Conservation (phyloP, 2,329 filamentous ascomycete species). For the Immersiporthe knoxdaviesiana region DNA sequence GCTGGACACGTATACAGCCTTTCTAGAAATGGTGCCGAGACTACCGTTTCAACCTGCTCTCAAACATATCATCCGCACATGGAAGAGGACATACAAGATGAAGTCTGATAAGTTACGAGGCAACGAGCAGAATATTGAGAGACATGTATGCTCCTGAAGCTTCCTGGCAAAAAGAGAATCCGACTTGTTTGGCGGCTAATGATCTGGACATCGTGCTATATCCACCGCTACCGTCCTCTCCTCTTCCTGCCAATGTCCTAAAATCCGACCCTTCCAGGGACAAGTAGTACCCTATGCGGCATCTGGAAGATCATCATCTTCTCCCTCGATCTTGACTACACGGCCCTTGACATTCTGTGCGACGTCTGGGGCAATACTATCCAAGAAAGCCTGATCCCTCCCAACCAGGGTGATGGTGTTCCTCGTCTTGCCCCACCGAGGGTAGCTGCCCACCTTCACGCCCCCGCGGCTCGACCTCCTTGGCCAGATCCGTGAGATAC, state of each 20-base stretch:
- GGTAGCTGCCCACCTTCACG: conserved; percentile 95
- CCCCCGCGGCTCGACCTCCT: conserved; percentile 72
- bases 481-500: conserved; percentile 80
- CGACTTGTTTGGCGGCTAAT: background rate
- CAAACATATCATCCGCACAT: background rate
- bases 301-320: conserved; percentile 57
- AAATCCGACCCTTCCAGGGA: background rate
- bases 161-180: background rate
- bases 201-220: background rate
- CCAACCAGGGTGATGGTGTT: conserved; percentile 92
- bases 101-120: background rate
- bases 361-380: conserved; percentile 78
- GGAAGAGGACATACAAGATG: background rate
- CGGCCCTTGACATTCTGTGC: conserved; percentile 74
- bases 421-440: conserved; percentile 81
- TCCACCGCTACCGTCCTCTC: background rate
- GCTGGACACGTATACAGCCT: background rate
- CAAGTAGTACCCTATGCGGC: conserved; percentile 2
- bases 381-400: conserved; percentile 73
- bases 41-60: background rate
- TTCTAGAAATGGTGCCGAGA: background rate
- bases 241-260: background rate
- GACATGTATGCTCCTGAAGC: background rate
- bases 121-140: background rate
- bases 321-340: conserved; percentile 71